Base-by-base conservation (phyloP, 495 filamentous ascomycete species). In the Aspergillus incahuasiensis region DNA sequence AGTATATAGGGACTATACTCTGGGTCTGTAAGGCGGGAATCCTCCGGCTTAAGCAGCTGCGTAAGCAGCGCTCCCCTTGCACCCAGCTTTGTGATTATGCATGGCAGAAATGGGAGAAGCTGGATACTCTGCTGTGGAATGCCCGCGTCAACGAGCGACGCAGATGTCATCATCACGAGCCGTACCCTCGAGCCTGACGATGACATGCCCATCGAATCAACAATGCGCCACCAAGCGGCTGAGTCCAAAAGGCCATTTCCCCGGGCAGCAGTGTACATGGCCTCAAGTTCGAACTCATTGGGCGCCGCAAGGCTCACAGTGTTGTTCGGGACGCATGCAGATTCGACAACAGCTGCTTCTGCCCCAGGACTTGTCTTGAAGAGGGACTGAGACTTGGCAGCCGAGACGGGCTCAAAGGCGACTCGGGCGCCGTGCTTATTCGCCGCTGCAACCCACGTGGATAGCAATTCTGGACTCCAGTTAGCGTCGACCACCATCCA, bases 341-440 rank as follows among this genome's bases (percentile, higher is more conserved):
- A 64, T 21, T 63, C 61, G 45, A 49, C 71, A 54, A 73, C 67
- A 9, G 65, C 56, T 8, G 69, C 48, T 48, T 52, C 59, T 18
- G 54, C 38, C 49, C 52, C 64, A 21, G 53, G 40, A 43, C 53
- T 55, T 6, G 63, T 59, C 21, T 70, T 67, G 62, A 97, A 91
- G 5, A 97, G 69, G 3, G 85, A 76, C 8, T 79, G 71, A 7
- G 89, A 80, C 68, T 98, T 98, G 42, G 79, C 81, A 2, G 77
- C 77, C 2, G 90, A 94, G 9, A 97, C 95, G n/a, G 94, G 94
- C 66, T 98, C 94, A 59, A 92, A 95, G 15, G 86, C 86, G n/a
- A 91, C 77, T 2, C 76, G 73, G 7, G 82, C 77, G 15, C 73
- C 72, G 52, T 78, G 61, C 43, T 68, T 68, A 51, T 79, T 80